Base-by-base conservation (phyloP, 2,329 filamentous ascomycete genomes). In the Cytospora leucostoma region DNA sequence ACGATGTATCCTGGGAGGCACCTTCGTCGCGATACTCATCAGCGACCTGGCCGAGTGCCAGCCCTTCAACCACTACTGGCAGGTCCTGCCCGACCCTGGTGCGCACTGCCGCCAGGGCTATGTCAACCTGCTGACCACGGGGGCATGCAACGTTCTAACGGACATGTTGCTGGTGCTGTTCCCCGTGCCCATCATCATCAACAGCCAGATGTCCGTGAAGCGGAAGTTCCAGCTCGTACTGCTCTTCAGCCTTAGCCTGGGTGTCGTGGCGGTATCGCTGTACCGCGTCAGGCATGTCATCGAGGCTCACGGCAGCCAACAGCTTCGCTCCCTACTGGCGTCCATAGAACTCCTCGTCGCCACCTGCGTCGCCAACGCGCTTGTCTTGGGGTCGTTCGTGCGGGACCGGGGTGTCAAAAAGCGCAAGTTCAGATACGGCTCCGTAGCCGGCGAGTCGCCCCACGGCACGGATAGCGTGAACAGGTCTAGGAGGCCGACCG, bases 371-470 rank as follows among this genome's bases (percentile, higher is more conserved):
- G 91, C 94, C 13, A 99, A 98, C 73, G 88, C 90, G 3, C 82
- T 99, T 21, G 91, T 97, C 1, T 84, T 99, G 3, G 94, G 94
- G 13, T 96, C 93, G 0, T 98, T 98, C 71, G 87, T 98, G 34
- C 86, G 94, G 15, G 94, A 98, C 73, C 86, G 92, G 59, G 95
- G 95, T 33, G 80, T 93, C 49, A 98, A 98, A 81, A 97, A 96
- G 76, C 83, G 84, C 62, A 95, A 92, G 72, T 97, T 91, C 77
- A 88, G 89, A 60, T 83, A 86, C 66, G 81, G 82, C 17, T 86
- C 88, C 1, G 78, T 82, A 13, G 78, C 84, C 4, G 64, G 58
- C 21, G 61, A 66, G 33, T 66, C 64, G 4, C 40, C 37, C 8
- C 61, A 53, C 15, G 61, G 38, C 38, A 82, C 83, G 51, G 85